These are phyloP conservation scores for Venturia asperata DNA, from an alignment of 2,329 filamentous ascomycete genomes.

Conservation along the genomic window DNA sequence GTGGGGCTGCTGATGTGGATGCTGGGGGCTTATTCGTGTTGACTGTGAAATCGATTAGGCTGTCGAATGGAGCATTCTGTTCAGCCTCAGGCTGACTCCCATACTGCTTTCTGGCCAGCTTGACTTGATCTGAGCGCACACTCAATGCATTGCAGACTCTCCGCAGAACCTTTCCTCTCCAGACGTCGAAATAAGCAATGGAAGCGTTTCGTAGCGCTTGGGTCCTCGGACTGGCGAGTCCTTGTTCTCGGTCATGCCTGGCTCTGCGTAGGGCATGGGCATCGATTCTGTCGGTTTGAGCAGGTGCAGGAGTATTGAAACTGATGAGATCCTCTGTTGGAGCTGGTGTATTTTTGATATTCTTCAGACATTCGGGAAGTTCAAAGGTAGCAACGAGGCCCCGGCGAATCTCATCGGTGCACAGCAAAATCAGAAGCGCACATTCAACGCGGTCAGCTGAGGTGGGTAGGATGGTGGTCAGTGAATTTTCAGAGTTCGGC, in stretches of 20 bases:
- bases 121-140: slow-evolving; percentile 4
- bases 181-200: slow-evolving; percentile 12
- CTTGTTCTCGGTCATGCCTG: not conserved
- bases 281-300: slow-evolving; percentile 2
- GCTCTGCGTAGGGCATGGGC: not conserved
- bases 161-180: slow-evolving; percentile 6
- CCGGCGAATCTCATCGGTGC: too few species aligned
- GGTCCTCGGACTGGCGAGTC: not conserved
- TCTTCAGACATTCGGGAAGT: not conserved
- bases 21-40: not conserved
- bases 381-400: too few species aligned
- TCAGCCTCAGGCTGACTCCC: not conserved
- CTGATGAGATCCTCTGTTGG: not conserved
- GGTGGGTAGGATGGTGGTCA: too few species aligned
- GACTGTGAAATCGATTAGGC: not conserved
- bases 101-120: slow-evolving; percentile 9
- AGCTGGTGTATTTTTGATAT: not conserved
- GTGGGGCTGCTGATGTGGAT: not conserved
- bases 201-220: not conserved
- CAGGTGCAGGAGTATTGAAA: not conserved
- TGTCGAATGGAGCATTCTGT: not conserved
- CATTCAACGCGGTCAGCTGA: too few species aligned
- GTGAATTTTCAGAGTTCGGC: too few species aligned
- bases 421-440: too few species aligned
- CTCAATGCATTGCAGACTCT: slow-evolving; percentile 6